A percentile compares a stretch with the other conserved stretches of the same genome.
Evolutionary conservation across 306 rosid genomes (phyloP).

Genomic region (Vigna nakashimae): DNA sequence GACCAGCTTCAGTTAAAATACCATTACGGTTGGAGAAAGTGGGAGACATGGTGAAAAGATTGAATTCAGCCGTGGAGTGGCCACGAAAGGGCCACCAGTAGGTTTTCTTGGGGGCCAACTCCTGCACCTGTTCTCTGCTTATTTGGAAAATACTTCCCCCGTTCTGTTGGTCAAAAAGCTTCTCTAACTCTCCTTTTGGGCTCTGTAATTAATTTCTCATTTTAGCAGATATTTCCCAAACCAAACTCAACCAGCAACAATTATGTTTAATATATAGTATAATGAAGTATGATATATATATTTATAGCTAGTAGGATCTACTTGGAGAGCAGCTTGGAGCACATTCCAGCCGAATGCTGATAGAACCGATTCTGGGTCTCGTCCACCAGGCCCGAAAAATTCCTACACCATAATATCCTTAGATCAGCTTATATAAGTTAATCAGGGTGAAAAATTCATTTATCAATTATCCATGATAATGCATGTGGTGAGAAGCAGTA

Average conservation of each 20-base stretch:
- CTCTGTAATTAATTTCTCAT: constrained; percentile 42
- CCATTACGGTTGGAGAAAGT: constrained; percentile 62
- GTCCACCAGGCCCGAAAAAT: constrained; percentile 59
- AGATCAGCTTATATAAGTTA: not conserved
- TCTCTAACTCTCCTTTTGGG: constrained; percentile 45
- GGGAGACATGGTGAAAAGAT: constrained; percentile 52
- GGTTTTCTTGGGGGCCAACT: constrained; percentile 40
- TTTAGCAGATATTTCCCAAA: not conserved
- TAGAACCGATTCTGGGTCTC: constrained; percentile 68
- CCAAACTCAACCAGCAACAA: not conserved
- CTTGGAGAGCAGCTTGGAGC: constrained; percentile 69
- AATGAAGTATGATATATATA: not conserved
- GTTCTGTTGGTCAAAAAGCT: constrained; percentile 53
- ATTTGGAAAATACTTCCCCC: constrained; percentile 61
- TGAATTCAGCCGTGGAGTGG: constrained; percentile 50
- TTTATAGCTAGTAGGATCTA: not conserved
- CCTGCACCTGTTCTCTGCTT: constrained; percentile 47
- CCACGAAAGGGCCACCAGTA: constrained; percentile 64
- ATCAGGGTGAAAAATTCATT: not conserved
- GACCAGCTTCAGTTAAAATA: constrained; percentile 51
- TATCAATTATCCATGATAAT: not conserved
- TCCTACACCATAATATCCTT: constrained; percentile 44
- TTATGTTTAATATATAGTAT: not conserved
- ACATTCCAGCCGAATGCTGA: constrained; percentile 67
- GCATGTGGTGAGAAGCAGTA: not conserved